phyloP scores from a whole-genome alignment of 1,139 yeast genomes.

The Debaryomyces sp. region DNA sequence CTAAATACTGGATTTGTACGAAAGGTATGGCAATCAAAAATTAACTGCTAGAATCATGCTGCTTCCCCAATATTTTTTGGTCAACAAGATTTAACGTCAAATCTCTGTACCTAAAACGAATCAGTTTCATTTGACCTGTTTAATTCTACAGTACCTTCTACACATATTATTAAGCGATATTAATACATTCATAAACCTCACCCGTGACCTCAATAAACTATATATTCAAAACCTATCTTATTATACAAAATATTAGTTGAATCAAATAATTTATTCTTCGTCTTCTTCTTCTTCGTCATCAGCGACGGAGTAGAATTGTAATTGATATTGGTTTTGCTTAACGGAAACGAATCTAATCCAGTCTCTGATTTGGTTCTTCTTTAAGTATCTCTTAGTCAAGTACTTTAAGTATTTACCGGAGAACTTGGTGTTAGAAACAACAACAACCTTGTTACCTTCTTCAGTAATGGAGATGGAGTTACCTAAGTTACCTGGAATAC shows the following conservation, averaged over 20 bases:
- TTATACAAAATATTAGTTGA: conserved; percentile 3
- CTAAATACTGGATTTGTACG: too few relatives aligned
- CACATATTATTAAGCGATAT: conserved; percentile 1
- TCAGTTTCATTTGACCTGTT: not conserved
- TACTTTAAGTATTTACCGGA: conserved; percentile 99
- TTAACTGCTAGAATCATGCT: too few relatives aligned
- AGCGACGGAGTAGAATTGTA: conserved; percentile 99
- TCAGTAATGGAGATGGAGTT: conserved; percentile 87
- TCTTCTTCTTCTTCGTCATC: conserved; percentile 94
- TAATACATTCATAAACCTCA: conserved; percentile 7
- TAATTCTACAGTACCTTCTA: not conserved
- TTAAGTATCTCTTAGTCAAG: conserved; percentile 99
- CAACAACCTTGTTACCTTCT: conserved; percentile 84
- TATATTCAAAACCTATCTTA: conserved; percentile 7
- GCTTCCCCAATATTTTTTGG: not conserved
- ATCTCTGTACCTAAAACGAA: too few relatives aligned
- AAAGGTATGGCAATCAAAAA: too few relatives aligned
- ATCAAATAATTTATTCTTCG: conserved; percentile 61
- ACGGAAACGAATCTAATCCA: conserved; percentile 99
- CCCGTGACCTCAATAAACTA: conserved; percentile 7
- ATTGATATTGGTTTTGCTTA: conserved; percentile 94
- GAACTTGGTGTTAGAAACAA: conserved; percentile 92
- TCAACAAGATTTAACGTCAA: too few relatives aligned
- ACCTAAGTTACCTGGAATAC: conserved; percentile 96
- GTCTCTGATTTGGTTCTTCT: conserved; percentile 99